Evolutionary conservation across 2,329 filamentous ascomycete genomes (phyloP).

Genomic region (Fusarium neocosmosporiellum): DNA sequence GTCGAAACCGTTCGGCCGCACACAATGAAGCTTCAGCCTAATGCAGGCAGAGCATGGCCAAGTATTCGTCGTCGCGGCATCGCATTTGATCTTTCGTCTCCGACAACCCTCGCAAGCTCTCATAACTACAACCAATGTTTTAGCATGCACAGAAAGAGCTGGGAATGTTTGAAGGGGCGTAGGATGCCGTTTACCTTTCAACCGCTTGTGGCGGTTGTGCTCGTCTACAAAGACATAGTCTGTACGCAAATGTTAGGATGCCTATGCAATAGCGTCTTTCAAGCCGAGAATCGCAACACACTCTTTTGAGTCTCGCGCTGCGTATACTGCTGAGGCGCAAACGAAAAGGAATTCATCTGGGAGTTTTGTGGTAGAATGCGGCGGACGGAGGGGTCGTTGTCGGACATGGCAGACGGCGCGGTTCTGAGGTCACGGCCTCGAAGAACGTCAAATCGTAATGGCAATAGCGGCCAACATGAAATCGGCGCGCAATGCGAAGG

Average conservation of each 20-base stretch:
- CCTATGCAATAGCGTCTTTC: not conserved
- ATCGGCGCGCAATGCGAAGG: conserved; percentile 36
- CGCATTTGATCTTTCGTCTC: conserved; percentile 97
- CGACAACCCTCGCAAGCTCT: conserved; percentile 96
- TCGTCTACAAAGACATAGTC: conserved; percentile 99
- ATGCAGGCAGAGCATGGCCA: conserved; percentile 98
- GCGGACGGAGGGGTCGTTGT: conserved; percentile 68
- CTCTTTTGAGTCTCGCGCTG: conserved; percentile 84
- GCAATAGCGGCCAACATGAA: conserved; percentile 45
- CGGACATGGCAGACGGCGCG: conserved; percentile 62
- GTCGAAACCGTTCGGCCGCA: conserved; percentile 84
- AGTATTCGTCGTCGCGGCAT: conserved; percentile 94
- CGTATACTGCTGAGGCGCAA: conserved; percentile 70
- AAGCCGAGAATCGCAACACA: conserved; percentile 57
- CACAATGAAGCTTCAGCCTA: conserved; percentile 90
- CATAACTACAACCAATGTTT: conserved; percentile 74
- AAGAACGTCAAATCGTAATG: conserved; percentile 31
- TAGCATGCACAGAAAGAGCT: not conserved
- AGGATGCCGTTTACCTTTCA: conserved; percentile 77
- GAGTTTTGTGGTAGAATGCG: conserved; percentile 72
- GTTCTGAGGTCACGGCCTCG: conserved; percentile 41
- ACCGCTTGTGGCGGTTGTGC: conserved; percentile 95
- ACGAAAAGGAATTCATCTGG: conserved; percentile 77
- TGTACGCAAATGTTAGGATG: conserved; percentile 51
- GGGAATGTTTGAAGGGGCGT: not conserved